Base-by-base conservation (phyloP, 2,329 filamentous ascomycete species). In the Diaporthe batatas region DNA sequence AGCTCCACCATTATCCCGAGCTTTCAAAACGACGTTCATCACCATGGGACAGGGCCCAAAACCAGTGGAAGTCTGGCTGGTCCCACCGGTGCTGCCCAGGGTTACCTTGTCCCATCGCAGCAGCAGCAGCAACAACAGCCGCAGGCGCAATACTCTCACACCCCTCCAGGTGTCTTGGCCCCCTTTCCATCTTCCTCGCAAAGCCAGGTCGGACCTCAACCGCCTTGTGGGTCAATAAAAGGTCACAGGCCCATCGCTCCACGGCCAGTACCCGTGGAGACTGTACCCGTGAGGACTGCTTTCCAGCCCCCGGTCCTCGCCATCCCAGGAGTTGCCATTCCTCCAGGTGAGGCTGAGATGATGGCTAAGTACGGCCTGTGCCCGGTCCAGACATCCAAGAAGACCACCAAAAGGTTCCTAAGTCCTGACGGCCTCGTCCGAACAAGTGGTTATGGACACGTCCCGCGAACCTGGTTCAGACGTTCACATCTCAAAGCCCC, bases 301-400 rank as follows among this genome's bases (percentile, higher is more conserved):
- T n/a, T 25, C 8, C 67, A 49, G 2, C 67, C 49, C 16, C 29
- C 62, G 3, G 47, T 49, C 8, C 72, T 68, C 3, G 39, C 32
- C 18, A 62, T 36, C 14, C 36, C 34, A 29, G 16, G 32, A 11
- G 25, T 29, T 49, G 42, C 36, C n/a, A 39, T 44, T 16, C 29
- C 62, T 18, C 34, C 72, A 18, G 21, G 34, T 18, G 47, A 72
- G 51, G 55, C 55, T 10, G 69, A 73, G 32, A 25, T 62, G 6
- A 72, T 73, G 72, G 72, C 72, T 4, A 42, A 36, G 16, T 69
- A 68, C 21, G 72, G 72, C 14, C 70, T 74, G 6, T 69, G 29
- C 10, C 70, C 72, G 1, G 65, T 57, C 6, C 62, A 57, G 2
- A 69, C 58, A 0, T 59, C 18, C 14, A 68, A 71, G 51, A 18